A percentile compares a stretch with the other conserved stretches of the same genome.
These are phyloP conservation scores for Fusarium praegraminearum DNA, from an alignment of 2,329 filamentous ascomycete species.

Conservation along the genomic window DNA sequence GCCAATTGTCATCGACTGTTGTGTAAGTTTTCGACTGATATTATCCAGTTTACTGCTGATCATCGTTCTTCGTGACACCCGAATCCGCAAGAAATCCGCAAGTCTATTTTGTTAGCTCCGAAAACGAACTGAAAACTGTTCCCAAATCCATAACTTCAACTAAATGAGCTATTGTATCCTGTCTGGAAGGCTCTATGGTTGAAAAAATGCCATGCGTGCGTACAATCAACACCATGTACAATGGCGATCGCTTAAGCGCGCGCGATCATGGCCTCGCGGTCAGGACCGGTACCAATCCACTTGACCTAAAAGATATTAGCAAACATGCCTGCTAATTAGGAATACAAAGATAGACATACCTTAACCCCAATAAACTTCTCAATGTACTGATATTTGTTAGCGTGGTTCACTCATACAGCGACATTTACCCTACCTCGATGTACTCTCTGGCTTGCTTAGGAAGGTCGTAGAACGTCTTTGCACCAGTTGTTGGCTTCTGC, in stretches of 20 bases:
- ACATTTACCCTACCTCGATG: constrained; percentile 12
- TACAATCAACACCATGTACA: background rate
- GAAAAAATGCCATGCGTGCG: background rate
- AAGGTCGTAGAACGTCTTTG: constrained; percentile 23
- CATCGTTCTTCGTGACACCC: background rate
- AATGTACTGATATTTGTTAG: constrained; percentile 7
- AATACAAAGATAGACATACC: background rate
- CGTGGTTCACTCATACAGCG: background rate
- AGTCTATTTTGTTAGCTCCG: constrained; percentile 15
- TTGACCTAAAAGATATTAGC: constrained; percentile 19
- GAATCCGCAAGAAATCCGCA: background rate
- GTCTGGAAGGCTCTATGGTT: background rate
- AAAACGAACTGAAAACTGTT: constrained; percentile 5
- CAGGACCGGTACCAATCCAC: constrained; percentile 38
- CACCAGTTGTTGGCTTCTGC: constrained; percentile 26
- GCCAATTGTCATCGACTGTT: background rate
- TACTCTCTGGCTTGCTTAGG: constrained; percentile 23
- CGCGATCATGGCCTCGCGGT: constrained; percentile 36
- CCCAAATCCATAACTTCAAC: constrained; percentile 1
- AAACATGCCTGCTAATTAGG: background rate
- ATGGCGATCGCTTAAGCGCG: background rate
- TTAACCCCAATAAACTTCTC: constrained; percentile 24
- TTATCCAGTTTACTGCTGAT: background rate
- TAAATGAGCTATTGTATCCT: constrained; percentile 8
- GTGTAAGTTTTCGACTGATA: background rate